Base-by-base conservation (phyloP, 2,329 filamentous ascomycete species). In the Phialocephala subalpina region DNA sequence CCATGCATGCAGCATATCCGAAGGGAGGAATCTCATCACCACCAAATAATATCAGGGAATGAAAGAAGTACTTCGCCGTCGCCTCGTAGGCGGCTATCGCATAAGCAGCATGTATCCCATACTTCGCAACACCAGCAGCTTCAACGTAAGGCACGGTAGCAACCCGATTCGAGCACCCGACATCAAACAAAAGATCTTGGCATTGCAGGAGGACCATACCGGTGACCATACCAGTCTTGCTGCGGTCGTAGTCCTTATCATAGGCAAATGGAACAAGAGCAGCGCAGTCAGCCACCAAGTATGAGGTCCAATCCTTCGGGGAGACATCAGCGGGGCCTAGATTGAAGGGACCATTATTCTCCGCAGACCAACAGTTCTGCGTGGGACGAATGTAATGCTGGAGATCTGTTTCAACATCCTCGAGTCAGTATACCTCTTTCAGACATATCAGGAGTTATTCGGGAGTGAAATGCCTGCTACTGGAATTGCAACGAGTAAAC, bases 291-390 rank as follows among this genome's bases (percentile, higher is more conserved):
- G 56, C 56, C 9, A 42, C 42, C 18, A 42, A 18, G 12, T 40
- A 40, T n/a, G 56, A n/a, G 5, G 20, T 42, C 36, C 56, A 58
- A 16, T 58, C 56, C 22, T 25, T 20, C 12, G 36, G 56, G 6
- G 56, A 40, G 18, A 42, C 36, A 58, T 58, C 56, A 58, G 35
- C 33, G n/a, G 56, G 56, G 18, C 56, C 56, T 3, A 58, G 33
- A 58, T 58, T 58, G 18, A n/a, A 58, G 11, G 56, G 56, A 8
- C 56, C 56, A 18, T 22, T 20, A 1, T 27, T 42, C n/a, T 42
- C 35, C 14, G 33, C 56, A 14, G 56, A 33, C 36, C 56, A 58
- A 2, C 18, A 9, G 18, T 58, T 40, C 36, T 58, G 56, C 8
- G 18, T 58, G 6, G 35, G 35, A 16, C 56, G 56, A 25, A 58